Evolutionary conservation across 2,329 filamentous ascomycete genomes (phyloP), one percentile per base, ranked within the genome.

Genomic region (Thielaviopsis populi): DNA sequence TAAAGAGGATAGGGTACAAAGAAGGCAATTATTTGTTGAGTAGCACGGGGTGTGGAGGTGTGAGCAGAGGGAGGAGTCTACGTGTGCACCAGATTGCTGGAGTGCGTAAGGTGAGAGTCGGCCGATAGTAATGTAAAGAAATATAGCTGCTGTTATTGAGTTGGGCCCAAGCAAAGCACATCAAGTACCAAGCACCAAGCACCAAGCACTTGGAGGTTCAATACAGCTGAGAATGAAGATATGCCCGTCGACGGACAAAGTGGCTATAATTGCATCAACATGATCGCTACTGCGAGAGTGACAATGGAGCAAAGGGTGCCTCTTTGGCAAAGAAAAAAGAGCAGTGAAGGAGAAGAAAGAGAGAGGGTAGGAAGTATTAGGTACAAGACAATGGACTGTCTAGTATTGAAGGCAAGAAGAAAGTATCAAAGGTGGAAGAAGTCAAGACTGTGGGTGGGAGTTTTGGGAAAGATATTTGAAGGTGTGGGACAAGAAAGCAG

Each of bases 181-280:
- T 24, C 19, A 43, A n/a, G 62, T 54, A 59, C 27, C 19, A 33
- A n/a, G 54, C 61, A 59, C 27, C n/a, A n/a, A n/a, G 62, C 61
- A 59, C 27, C 19, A 33, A n/a, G 54, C 61, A 59, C 27, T 56
- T 56, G 27, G 50, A 65, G 42, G 30, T 46, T 42, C 42, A 42
- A 43, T 48, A 42, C 33, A 59, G 48, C 50, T 30, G 59, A 62
- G n/a, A 24, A 54, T 30, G 46, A 41, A 48, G 6, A 48, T 24
- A 59, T 66, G 64, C 64, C 64, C 64, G 64, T 60, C 24, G 37
- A 65, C 56, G 64, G 64, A 66, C 64, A 42, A 61, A 43, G 27
- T 22, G 50, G 61, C 50, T 66, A 66, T 66, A 50, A 63, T 58
- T 59, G 58, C 53, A 66, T 61, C 56, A 63, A 63, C 61, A 66